Evolutionary conservation across 177 flowering plant species (phyloP), one percentile per base, ranked within the genome.

Genomic region (Vitis hybrid): DNA sequence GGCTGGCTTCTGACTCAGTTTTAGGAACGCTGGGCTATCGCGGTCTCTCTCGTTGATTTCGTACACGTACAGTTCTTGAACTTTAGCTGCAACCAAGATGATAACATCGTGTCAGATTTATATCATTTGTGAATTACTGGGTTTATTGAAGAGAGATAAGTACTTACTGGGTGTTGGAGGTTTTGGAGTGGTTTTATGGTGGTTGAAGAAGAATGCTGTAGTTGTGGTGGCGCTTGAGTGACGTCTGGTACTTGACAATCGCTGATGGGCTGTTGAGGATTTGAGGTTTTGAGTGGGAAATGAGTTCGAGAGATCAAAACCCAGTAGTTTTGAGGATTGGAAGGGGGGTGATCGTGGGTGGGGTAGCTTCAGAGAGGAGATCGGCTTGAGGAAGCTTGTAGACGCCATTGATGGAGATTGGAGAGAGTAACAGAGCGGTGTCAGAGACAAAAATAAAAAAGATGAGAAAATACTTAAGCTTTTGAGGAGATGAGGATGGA

Each of bases 11-110:
- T 82, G 68, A 59, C 87, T 86, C 51, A 84, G 74, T 54, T 69
- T 70, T 11, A 86, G 84, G 56, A 68, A 60, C 1, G 84, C 85
- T 3, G 89, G 87, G 80, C 89, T 86, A 4, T 76, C 79, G 26
- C 87, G 75, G 68, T 86, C 87, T 3, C 83, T 69, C 75, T 86
- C 89, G 76, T 86, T 86, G 70, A 86, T 79, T 73, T 84, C 89
- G 32, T 80, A 86, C 15, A 82, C 84, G 55, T 17, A 30, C 21
- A 86, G 76, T 72, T 84, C 82, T 55, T 84, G 85, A 61, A 82
- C 83, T 59, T 79, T 80, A 1, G 30, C 71, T 70, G 74, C 32
- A 34, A 17, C 9, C 55, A 54, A 54, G 15, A 54, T 9, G 32
- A 54, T 9, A 56, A 56, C 13, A 32, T n/a, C 50, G 30, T 26